Base-by-base conservation (phyloP, 495 filamentous ascomycete species). In the Trichoderma reesei region DNA sequence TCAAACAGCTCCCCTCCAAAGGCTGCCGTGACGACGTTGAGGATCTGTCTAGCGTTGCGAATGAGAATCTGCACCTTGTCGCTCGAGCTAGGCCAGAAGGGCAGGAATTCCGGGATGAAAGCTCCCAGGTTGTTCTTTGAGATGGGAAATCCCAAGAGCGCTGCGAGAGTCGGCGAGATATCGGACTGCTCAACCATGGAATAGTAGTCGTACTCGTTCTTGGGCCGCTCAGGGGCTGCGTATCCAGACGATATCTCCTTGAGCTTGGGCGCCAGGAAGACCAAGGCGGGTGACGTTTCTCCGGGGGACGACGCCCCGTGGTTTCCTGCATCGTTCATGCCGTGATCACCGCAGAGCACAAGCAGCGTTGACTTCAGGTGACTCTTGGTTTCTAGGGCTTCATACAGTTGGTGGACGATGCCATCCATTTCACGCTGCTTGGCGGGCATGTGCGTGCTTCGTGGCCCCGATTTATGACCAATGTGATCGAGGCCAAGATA, bases 311-410 rank as follows among this genome's bases (percentile, higher is more conserved):
- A 96, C 7, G 93, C 94, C 11, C 94, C 94, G 73, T 99, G 94
- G 70, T 98, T 98, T 3, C 94, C 94, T 42, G 91, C 94, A 68
- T 98, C 94, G 69, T 97, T 99, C 94, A 99, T 99, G 20, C 94
- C 94, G 72, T 99, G 94, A 71, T 99, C 94, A 51, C 94, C 94
- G 63, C 86, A 90, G 8, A 99, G 76, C 2, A 99, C 84, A 61
- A 99, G 82, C 16, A 98, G 79, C 3, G 93, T 91, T 20, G 86
- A 88, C 41, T 83, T 69, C 2, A 96, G 83, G 73, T 96, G 88
- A 4, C 77, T 67, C 46, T 90, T 71, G 1, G 77, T 79, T 69
- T 87, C 82, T 63, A 98, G 88, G 3, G 90, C 88, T 26, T 79
- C 79, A 68, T 90, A 97, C 41, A 98, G 88, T 60, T 84, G 76